Base-by-base conservation (phyloP, 2,329 filamentous ascomycete species). In the Teratosphaeria destructans region DNA sequence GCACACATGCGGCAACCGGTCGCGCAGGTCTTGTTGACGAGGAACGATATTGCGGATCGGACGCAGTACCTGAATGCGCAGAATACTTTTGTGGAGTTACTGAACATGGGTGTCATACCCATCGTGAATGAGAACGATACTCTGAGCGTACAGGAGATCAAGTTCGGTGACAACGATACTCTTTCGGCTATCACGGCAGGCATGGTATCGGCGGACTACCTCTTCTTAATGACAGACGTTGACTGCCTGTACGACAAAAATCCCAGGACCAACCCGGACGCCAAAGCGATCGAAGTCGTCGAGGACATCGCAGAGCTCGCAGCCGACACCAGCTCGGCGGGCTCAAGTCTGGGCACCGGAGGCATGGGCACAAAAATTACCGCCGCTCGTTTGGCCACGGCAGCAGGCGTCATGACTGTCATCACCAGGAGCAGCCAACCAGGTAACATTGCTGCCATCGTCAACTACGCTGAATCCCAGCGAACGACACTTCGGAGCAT, bases 81-180 rank as follows among this genome's bases (percentile, higher is more conserved):
- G 75, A 96, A 96, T 71, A 97, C 94, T 0, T 89, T 99, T 72
- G 83, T 85, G 57, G 90, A 96, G 74, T 81, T 97, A 54, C 78
- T 99, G 19, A 86, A 92, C 68, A 94, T 96, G 87, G 92, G 92
- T 1, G 93, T 97, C 29, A 95, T 99, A 63, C 94, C 94, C 10
- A 96, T 99, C 68, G 94, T 99, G 64, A 99, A 99, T 70, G 94
- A 99, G 76, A 99, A 99, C 74, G 94, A 99, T 74, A 99, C 94
- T 2, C 78, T 99, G 58, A 90, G 92, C 27, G 94, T 99, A 65
- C 89, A 93, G 71, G 94, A 99, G 81, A 99, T 99, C 77, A 97
- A 97, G 79, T 99, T 99, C 71, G 94, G 94, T 66, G 94, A 99
- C 79, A 99, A 99, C 69, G 94, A 99, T 74, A 99, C 94, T 1